Evolutionary conservation across 352 stramenopile species (phyloP), one percentile per base, ranked within the genome.

Genomic region (Blastocystis sp.): DNA sequence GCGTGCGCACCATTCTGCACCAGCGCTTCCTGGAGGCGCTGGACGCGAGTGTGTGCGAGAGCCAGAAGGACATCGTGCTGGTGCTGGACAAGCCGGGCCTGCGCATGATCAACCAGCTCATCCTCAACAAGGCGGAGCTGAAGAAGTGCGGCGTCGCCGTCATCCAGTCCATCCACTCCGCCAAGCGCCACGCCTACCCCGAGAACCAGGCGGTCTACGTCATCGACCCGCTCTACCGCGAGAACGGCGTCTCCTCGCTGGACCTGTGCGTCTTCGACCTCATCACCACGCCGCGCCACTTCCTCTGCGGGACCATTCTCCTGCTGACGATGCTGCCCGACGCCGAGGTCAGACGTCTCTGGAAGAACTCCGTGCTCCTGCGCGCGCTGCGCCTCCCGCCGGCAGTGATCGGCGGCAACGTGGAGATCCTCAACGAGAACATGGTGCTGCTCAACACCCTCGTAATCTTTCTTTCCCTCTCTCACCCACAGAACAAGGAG

Each of bases 181-280:
- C 52, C 6, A 84, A 84, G 48, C 74, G 74, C 17, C 74, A 84
- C 21, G 74, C 74, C n/a, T 84, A 84, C 48, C 74, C 74, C 19
- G 57, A 84, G n/a, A 69, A 57, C 34, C 74, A 84, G 43, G 74
- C 74, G 17, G 54, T 84, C 11, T 84, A 84, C 48, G 74, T 84
- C 19, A 84, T 84, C 45, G 74, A 84, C 42, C 74, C 74, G 17
- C n/a, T 70, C 3, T 84, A 84, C 66, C 74, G 74, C 45, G 74
- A 84, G 74, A 84, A 84, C 48, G 74, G 74, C 21, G 74, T 84
- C 60, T 69, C 74, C 38, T 84, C 74, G 24, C 54, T 84, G 10
- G 74, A 84, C 54, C 42, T 84, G 48, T 84, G 74, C 43, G 69
- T 84, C 40, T 84, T 84, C 45, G 74, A 84, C 45, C 74, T 84